phyloP scores from a whole-genome alignment of 805 yeast genomes.

The Torulaspora quercuum region DNA sequence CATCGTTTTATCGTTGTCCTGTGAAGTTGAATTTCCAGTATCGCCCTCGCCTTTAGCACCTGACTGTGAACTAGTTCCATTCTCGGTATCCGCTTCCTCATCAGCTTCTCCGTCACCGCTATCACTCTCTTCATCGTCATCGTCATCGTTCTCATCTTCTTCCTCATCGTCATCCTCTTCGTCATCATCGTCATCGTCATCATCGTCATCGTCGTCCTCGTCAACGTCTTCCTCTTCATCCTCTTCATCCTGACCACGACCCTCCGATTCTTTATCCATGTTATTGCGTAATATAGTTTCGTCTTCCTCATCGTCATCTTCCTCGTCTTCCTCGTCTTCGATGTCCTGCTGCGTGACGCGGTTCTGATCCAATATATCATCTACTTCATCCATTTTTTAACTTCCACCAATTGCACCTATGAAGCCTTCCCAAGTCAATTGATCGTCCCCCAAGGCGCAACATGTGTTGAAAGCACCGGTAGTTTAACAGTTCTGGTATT shows the following conservation, averaged over 20 bases:
- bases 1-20: slow-evolving; percentile 21
- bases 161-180: slow-evolving; percentile 20
- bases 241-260: slow-evolving; percentile 28
- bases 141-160: slow-evolving; percentile 25
- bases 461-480: too few species aligned
- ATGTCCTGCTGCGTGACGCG: slow-evolving; percentile 30
- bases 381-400: slow-evolving; percentile 32
- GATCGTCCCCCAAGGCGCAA: neutral
- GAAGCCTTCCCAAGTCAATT: neutral
- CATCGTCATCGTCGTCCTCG: slow-evolving; percentile 19
- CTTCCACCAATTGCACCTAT: too few species aligned
- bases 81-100: slow-evolving; percentile 22
- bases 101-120: slow-evolving; percentile 28
- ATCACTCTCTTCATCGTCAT: slow-evolving; percentile 28
- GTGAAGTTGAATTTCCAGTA: slow-evolving; percentile 19
- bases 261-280: slow-evolving; percentile 19
- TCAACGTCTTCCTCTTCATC: slow-evolving; percentile 22
- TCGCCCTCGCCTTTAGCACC: neutral
- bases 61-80: slow-evolving; percentile 8
- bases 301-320: slow-evolving; percentile 27
- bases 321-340: slow-evolving; percentile 33
- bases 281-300: slow-evolving; percentile 28
- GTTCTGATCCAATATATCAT: slow-evolving; percentile 31
- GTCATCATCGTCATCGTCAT: slow-evolving; percentile 22
- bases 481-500: too few species aligned